Evolutionary conservation across 306 rosid genomes (phyloP), one percentile per base, ranked within the genome.

Genomic region (Sphenostylis stenocarpa): DNA sequence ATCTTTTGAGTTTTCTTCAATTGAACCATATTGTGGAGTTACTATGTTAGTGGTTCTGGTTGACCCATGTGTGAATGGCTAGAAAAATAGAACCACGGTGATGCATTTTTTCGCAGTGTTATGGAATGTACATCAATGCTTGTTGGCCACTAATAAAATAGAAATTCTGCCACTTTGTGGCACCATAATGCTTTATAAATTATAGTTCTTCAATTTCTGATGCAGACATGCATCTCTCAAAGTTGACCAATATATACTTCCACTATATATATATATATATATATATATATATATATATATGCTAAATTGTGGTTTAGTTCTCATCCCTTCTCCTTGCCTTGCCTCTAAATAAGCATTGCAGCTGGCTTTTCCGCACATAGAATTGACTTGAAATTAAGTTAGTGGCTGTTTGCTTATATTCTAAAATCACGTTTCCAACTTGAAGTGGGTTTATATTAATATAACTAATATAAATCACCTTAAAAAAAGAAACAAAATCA

Each of bases 121-220:
- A 9, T 49, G 57, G 53, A 56, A 66, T 52, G 58, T 77, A 66
- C 85, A 47, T 73, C 68, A 62, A 73, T 77, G 63, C 70, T 65
- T 73, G 81, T 77, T 77, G 66, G 77, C 60, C 69, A 72, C 72
- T 61, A 63, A 52, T 77, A 68, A 62, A 77, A 69, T 26, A 56
- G 31, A 72, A 67, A 19, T 62, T 12, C 24, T 36, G 21, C 23
- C 77, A 21, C 82, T 53, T 78, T 43, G 82, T 77, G 49, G 78
- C 14, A 29, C 51, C 64, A 71, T 76, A 29, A 65, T 70, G 81
- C 79, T 73, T 34, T 75, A 67, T 69, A 75, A 79, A 44, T 41
- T 83, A 78, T 34, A 63, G 39, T 61, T 74, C 58, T 62, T 21
- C 45, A 58, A 68, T 65, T 52, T 52, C 4, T 72, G 71, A 61